Conservation (phyloP, 1,284 basidiomycete species). For the Ustilago nuda region DNA sequence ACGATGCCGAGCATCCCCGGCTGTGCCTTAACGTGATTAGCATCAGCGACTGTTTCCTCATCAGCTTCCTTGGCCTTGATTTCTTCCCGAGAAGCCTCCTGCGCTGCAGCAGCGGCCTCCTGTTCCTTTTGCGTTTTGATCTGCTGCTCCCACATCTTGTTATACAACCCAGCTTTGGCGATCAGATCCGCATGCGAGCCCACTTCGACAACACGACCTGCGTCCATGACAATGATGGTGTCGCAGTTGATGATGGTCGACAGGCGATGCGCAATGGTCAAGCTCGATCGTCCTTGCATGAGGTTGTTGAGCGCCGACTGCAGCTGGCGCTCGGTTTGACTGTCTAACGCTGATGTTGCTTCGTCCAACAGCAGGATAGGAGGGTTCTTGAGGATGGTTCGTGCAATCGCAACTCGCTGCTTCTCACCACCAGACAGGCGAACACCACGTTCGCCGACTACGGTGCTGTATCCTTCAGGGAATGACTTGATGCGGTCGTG, state of each 20-base stretch:
- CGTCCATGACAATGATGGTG: conserved; percentile 63
- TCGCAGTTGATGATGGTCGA: conserved; percentile 68
- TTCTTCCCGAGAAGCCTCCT: conserved; percentile 18
- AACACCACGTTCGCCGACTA: conserved; percentile 84
- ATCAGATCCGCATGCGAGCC: conserved; percentile 66
- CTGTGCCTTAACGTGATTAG: conserved; percentile 9
- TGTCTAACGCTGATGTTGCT: conserved; percentile 75
- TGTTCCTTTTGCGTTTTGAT: conserved; percentile 68
- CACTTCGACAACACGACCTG: conserved; percentile 57
- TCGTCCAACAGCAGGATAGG: conserved; percentile 85
- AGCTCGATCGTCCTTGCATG: conserved; percentile 65
- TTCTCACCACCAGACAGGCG: conserved; percentile 77
- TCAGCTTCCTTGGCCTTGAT: conserved; percentile 10
- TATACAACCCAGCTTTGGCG: conserved; percentile 55
- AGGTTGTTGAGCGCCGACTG: conserved; percentile 64
- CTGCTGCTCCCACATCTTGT: conserved; percentile 66
- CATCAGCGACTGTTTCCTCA: background rate
- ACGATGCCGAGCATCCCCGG: conserved; percentile 50
- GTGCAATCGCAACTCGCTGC: conserved; percentile 85
- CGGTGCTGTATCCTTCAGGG: conserved; percentile 81
- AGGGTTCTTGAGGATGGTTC: conserved; percentile 86
- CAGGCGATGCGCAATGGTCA: conserved; percentile 68
- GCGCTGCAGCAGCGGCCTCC: conserved; percentile 50
- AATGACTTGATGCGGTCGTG: conserved; percentile 72
- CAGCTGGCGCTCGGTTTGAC: conserved; percentile 64